Percentiles rank a stretch among this genome's conserved stretches.
Conservation (phyloP, 495 filamentous ascomycete genomes). For the Aspergillus panamensis region DNA sequence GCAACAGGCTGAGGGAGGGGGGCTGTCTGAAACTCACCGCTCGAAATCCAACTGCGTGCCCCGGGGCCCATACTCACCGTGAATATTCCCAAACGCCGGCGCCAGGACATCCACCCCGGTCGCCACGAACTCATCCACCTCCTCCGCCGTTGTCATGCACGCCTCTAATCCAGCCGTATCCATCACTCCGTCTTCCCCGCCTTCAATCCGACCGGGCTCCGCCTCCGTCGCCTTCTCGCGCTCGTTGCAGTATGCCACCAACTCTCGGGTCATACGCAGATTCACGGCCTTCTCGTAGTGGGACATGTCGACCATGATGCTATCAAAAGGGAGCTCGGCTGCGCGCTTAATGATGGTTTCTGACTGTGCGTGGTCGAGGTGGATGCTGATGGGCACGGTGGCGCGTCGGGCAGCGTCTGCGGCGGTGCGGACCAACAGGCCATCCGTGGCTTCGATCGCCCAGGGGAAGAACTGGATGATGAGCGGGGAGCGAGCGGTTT, state of each 20-base stretch:
- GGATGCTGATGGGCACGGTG: constrained; percentile 61
- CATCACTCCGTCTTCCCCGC: constrained; percentile 71
- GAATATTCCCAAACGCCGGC: constrained; percentile 74
- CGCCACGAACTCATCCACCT: constrained; percentile 63
- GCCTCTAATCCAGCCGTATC: constrained; percentile 66
- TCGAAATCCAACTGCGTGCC: constrained; percentile 66
- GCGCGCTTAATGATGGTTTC: constrained; percentile 57
- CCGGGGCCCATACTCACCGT: constrained; percentile 65
- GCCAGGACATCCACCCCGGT: constrained; percentile 73
- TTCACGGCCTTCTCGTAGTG: constrained; percentile 75
- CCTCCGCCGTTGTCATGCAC: constrained; percentile 64
- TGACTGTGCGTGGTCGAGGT: constrained; percentile 66
- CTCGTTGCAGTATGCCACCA: constrained; percentile 63
- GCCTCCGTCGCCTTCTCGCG: constrained; percentile 67
- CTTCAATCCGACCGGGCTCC: constrained; percentile 72
- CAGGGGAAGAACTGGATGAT: constrained; percentile 79
- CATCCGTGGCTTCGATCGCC: constrained; percentile 62
- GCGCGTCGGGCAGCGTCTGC: constrained; percentile 54
- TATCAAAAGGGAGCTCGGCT: constrained; percentile 61
- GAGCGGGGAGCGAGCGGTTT: constrained; percentile 61
- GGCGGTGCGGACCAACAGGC: constrained; percentile 53
- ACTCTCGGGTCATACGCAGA: constrained; percentile 58
- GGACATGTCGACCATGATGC: constrained; percentile 72
- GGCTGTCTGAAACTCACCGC: constrained; percentile 25
- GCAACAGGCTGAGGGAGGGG: no score